Base-by-base conservation (phyloP, 2,329 filamentous ascomycete species). In the Colletotrichum cuscutae region DNA sequence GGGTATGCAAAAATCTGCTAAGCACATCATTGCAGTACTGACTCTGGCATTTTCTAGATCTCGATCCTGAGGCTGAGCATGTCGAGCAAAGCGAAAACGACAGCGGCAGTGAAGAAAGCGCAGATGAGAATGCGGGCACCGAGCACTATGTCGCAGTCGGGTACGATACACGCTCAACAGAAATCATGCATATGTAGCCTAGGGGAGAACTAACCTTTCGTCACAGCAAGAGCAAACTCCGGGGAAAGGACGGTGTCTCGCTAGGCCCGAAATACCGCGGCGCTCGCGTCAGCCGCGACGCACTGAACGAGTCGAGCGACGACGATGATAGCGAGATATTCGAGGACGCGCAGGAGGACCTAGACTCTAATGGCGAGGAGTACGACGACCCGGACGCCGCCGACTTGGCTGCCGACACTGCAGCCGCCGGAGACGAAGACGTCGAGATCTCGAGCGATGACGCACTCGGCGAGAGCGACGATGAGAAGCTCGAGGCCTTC, bases 111-210 rank as follows among this genome's bases (percentile, higher is more conserved):
- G 61, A 62, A 57, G 64, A 76, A 32, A 87, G 84, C 75, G 85
- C 84, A 22, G 85, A 82, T 19, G 87, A 86, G 77, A 85, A 83
- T 5, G 84, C 88, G 32, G 95, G 93, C 24, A 93, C 95, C 37
- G 96, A 98, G 78, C 96, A 98, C 81, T 98, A 98, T 80, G 89
- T 93, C 56, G 83, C 88, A 65, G 94, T 98, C 37, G 93, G 92
- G 87, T 93, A 84, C 68, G 65, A 49, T 12, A 32, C 53, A 46
- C 30, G 22, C 12, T 22, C 5, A 13, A 28, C 19, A 54, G 9
- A 19, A 8, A 5, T 8, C 15, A n/a, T 1, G 12, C 1, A 7
- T 12, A 12, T 8, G 1, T 32, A 5, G 28, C 8, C 1, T 52
- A 6, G 11, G 7, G 6, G 7, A 3, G 26, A 12, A 63, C 71